A percentile compares a stretch with the other conserved stretches of the same genome.
Conservation (phyloP, 768 basidiomycete genomes). For the Boletus insuetus region DNA sequence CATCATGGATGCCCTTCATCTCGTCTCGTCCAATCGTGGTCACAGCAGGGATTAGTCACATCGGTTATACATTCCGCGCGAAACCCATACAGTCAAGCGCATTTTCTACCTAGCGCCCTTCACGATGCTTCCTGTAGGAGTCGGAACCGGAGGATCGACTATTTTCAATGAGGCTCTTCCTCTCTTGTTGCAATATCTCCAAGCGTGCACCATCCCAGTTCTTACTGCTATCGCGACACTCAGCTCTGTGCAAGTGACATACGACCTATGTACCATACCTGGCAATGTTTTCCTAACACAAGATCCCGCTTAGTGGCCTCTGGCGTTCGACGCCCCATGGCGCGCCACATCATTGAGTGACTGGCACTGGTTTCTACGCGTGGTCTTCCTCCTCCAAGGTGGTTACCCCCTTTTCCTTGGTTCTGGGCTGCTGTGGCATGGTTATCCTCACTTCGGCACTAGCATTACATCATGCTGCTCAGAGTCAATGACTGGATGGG, state of each 20-base stretch:
- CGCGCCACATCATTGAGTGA: too few species aligned
- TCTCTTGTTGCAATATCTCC: not conserved
- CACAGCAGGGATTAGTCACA: not conserved
- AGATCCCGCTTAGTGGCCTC: too few species aligned
- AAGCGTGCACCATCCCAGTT: not conserved
- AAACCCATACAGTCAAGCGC: not conserved
- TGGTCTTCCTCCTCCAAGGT: not conserved
- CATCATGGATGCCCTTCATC: not conserved
- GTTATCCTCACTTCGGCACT: not conserved
- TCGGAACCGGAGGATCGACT: not conserved
- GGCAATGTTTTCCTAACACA: not conserved
- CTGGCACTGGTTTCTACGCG: too few species aligned
- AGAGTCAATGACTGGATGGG: not conserved
- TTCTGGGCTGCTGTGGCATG: not conserved
- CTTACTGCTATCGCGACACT: not conserved
- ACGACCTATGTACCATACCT: not conserved
- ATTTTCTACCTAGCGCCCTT: not conserved
- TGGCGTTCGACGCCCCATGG: conserved; percentile 1
- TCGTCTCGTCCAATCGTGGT: not conserved
- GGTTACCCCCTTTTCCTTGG: not conserved
- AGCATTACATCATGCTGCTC: not conserved
- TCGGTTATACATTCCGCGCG: not conserved
- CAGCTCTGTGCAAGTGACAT: not conserved
- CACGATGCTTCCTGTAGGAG: not conserved
- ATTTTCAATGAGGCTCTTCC: not conserved